phyloP scores from a whole-genome alignment of 306 rosid species.

The Ceratonia siliqua region DNA sequence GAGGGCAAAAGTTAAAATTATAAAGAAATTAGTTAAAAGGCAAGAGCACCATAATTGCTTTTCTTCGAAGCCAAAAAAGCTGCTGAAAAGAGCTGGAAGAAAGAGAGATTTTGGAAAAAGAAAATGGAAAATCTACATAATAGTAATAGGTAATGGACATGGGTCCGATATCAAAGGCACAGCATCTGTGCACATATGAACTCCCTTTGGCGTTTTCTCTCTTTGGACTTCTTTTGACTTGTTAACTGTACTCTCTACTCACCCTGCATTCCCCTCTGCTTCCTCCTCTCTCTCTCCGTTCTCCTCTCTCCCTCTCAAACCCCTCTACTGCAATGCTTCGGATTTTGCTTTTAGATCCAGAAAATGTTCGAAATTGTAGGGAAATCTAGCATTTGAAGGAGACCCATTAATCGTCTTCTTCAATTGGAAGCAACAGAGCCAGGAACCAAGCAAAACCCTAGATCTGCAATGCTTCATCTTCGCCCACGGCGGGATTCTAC shows the following conservation, averaged over 20 bases:
- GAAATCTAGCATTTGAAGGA: conserved; percentile 20
- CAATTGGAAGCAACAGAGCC: not conserved
- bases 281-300: not conserved
- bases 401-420: not conserved
- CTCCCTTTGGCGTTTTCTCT: conserved; percentile 47
- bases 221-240: conserved; percentile 70
- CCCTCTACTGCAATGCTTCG: conserved; percentile 26
- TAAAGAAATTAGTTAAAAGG: conserved; percentile 9
- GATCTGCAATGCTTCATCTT: conserved; percentile 92
- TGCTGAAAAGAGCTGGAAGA: conserved; percentile 22
- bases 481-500: conserved; percentile 94
- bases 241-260: conserved; percentile 6
- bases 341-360: conserved; percentile 65
- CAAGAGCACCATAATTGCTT: conserved; percentile 47
- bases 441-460: conserved; percentile 57
- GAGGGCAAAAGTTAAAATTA: conserved; percentile 13
- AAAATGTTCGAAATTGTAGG: conserved; percentile 44
- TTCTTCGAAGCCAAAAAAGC: conserved; percentile 69
- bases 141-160: conserved; percentile 18
- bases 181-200: conserved; percentile 13
- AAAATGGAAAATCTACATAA: not conserved
- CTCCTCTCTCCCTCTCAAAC: not conserved
- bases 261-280: not conserved
- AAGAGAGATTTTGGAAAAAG: not conserved
- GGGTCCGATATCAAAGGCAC: conserved; percentile 48